Evolutionary conservation across 2,329 filamentous ascomycete genomes (phyloP).

Genomic region (Alternaria incomplexa): DNA sequence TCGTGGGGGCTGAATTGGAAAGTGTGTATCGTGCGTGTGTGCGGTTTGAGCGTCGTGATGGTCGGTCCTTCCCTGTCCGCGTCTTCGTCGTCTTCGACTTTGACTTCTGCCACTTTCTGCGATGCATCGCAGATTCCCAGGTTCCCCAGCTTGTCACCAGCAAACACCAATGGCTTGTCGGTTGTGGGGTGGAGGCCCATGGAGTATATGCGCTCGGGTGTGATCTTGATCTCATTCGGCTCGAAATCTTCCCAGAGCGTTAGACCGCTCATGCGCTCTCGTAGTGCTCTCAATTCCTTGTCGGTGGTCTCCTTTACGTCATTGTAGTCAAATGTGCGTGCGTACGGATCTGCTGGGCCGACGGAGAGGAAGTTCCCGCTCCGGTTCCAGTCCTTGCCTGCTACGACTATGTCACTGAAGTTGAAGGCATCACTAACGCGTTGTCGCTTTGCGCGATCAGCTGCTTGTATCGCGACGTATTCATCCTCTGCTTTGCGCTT

Average conservation of each 20-base stretch:
- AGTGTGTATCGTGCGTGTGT: conserved; percentile 84
- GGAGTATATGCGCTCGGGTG: conserved; percentile 62
- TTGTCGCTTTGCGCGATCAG: conserved; percentile 66
- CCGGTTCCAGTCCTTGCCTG: conserved; percentile 76
- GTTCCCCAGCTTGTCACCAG: conserved; percentile 91
- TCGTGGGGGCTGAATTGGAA: conserved; percentile 80
- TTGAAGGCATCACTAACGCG: conserved; percentile 72
- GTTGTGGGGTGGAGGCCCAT: conserved; percentile 87
- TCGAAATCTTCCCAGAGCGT: conserved; percentile 83
- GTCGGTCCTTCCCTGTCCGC: conserved; percentile 71
- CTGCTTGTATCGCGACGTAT: conserved; percentile 62
- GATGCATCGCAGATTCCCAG: conserved; percentile 91
- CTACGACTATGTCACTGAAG: conserved; percentile 78
- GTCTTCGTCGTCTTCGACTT: conserved; percentile 68
- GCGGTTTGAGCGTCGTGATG: conserved; percentile 90
- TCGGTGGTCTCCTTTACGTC: conserved; percentile 82
- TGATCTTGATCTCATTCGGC: conserved; percentile 64
- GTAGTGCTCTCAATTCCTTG: conserved; percentile 72
- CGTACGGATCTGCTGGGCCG: conserved; percentile 77
- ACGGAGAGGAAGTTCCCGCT: conserved; percentile 70
- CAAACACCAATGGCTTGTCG: conserved; percentile 87
- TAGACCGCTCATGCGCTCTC: conserved; percentile 78
- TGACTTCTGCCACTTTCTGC: conserved; percentile 63
- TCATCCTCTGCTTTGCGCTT: conserved; percentile 73
- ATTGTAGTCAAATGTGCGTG: conserved; percentile 84